A percentile compares a stretch with the other conserved stretches of the same genome.
phyloP scores from a whole-genome alignment of 2,329 filamentous ascomycete genomes.

The Trichoderma brevicompactum region DNA sequence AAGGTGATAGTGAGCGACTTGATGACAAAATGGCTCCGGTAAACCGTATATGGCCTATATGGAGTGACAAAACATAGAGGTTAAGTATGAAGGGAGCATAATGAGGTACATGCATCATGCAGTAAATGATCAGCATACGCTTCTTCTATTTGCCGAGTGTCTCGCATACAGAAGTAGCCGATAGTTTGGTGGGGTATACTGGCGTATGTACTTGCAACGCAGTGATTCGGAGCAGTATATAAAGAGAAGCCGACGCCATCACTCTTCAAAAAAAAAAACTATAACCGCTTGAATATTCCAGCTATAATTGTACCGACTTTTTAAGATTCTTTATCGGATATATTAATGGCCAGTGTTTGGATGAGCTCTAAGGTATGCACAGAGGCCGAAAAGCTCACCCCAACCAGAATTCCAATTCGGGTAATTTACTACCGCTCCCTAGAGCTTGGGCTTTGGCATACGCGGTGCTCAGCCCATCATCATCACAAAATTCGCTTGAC shows the following conservation, averaged over 20 bases:
- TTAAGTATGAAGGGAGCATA: neutral
- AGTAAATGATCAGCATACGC: slow-evolving; percentile 18
- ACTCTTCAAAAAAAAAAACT: too few species aligned
- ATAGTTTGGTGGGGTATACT: slow-evolving; percentile 3
- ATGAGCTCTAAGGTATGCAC: neutral
- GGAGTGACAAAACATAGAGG: neutral
- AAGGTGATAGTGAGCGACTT: neutral
- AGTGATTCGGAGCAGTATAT: neutral
- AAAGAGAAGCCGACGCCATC: neutral
- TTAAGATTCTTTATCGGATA: neutral
- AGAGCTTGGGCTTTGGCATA: too few species aligned
- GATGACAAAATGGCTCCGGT: neutral
- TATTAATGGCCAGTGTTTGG: neutral
- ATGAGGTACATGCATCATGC: neutral
- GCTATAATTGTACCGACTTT: too few species aligned
- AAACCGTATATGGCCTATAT: too few species aligned
- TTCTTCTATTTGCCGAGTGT: slow-evolving; percentile 19
- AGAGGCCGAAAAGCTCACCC: neutral
- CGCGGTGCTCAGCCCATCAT: too few species aligned
- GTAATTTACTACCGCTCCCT: neutral
- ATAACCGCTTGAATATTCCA: too few species aligned
- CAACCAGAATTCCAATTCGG: neutral
- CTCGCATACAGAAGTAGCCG: slow-evolving; percentile 21
- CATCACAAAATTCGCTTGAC: too few species aligned
- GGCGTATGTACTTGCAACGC: too few species aligned